Evolutionary conservation across 768 basidiomycete species (phyloP).

Genomic region (Collybia sp.): DNA sequence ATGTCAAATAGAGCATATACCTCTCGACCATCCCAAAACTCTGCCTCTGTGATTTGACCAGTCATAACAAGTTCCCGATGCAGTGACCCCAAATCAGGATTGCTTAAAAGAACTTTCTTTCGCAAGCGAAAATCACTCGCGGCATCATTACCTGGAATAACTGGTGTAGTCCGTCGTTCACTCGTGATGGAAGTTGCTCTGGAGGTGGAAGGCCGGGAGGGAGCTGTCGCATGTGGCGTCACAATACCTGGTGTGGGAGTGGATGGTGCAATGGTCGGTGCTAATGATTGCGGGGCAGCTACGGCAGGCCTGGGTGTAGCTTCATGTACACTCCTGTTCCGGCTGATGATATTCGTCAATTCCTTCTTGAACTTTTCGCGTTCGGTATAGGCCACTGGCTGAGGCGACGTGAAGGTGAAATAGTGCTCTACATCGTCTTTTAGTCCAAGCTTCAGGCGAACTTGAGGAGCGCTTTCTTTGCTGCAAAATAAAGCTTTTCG

Average conservation of each 20-base stretch:
- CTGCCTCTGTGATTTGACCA: constrained; percentile 83
- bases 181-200: constrained; percentile 62
- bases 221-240: constrained; percentile 8
- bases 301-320: constrained; percentile 15
- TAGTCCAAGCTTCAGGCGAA: constrained; percentile 71
- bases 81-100: constrained; percentile 72
- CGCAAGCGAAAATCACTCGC: constrained; percentile 68
- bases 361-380: constrained; percentile 82
- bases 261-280: constrained; percentile 19
- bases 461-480: constrained; percentile 78
- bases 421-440: constrained; percentile 73
- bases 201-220: constrained; percentile 47
- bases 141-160: constrained; percentile 53
- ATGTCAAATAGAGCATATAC: constrained; percentile 35
- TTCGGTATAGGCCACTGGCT: constrained; percentile 58
- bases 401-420: constrained; percentile 75
- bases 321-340: constrained; percentile 51
- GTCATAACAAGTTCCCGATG: constrained; percentile 87
- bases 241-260: constrained; percentile 21
- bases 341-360: constrained; percentile 70
- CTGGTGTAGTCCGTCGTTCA: constrained; percentile 46
- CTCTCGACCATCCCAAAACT: constrained; percentile 98
- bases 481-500: constrained; percentile 75
- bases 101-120: constrained; percentile 74
- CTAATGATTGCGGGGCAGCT: constrained; percentile 12